Evolutionary conservation across 257 asterid genomes (phyloP).

Genomic region (Haberlea rhodopensis): DNA sequence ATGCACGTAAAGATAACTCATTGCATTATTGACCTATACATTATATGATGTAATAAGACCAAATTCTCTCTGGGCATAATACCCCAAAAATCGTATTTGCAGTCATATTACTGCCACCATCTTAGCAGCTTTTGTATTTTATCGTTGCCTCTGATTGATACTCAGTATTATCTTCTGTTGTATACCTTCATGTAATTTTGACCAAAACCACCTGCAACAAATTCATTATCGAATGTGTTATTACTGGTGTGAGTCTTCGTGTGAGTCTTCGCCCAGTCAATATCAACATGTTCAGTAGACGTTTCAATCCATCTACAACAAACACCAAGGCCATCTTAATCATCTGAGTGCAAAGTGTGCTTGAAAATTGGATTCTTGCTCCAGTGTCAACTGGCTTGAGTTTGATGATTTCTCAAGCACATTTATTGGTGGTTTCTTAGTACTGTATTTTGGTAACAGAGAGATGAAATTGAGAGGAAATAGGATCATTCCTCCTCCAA

Average conservation of each 20-base stretch:
- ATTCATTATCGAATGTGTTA: slow-evolving; percentile 11
- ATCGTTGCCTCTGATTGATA: slow-evolving; percentile 25
- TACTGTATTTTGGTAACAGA: background rate
- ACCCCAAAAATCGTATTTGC: background rate
- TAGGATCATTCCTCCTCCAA: background rate
- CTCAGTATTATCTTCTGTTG: slow-evolving; percentile 33
- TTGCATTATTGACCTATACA: background rate
- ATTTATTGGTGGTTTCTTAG: background rate
- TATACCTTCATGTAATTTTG: too few species aligned
- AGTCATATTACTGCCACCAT: background rate
- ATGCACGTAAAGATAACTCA: too few species aligned
- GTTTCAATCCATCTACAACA: background rate
- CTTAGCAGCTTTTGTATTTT: slow-evolving; percentile 24
- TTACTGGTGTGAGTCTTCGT: background rate
- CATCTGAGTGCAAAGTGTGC: background rate
- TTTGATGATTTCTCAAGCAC: background rate
- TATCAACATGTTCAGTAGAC: background rate
- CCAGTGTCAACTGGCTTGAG: background rate
- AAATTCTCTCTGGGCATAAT: background rate
- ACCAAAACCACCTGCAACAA: slow-evolving; percentile 37
- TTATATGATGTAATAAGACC: background rate
- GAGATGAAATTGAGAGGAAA: background rate
- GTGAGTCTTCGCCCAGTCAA: background rate
- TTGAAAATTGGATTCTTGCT: background rate
- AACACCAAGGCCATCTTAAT: background rate